phyloP scores from a whole-genome alignment of 2,329 filamentous ascomycete genomes.

The Calonectria henricotiae region DNA sequence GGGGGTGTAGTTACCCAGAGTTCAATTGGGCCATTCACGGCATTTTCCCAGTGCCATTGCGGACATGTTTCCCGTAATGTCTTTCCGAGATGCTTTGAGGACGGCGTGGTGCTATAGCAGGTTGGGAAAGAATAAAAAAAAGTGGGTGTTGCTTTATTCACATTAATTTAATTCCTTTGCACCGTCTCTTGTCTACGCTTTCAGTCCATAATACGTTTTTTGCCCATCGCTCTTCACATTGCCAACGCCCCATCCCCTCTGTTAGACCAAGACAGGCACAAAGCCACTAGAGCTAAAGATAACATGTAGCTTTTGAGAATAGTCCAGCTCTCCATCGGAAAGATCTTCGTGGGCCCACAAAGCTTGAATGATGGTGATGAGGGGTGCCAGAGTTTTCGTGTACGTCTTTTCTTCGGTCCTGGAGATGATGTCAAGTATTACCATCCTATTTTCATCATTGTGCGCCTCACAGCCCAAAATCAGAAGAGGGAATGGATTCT shows the following conservation, averaged over 20 bases:
- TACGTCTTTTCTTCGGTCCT: not conserved
- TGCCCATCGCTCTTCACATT: not conserved
- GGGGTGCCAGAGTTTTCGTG: not conserved
- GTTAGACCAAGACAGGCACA: conserved; percentile 15
- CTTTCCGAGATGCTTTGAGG: not conserved
- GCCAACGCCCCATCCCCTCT: not conserved
- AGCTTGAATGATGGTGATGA: conserved; percentile 14
- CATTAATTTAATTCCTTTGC: not conserved
- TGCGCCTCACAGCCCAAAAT: conserved; percentile 26
- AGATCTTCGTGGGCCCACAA: conserved; percentile 27
- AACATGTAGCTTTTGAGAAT: conserved; percentile 18
- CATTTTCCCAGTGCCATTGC: not conserved
- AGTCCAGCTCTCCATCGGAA: conserved; percentile 21
- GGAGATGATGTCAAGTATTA: conserved; percentile 14
- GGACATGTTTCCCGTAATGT: too few relatives aligned
- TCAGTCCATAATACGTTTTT: not conserved
- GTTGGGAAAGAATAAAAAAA: too few relatives aligned
- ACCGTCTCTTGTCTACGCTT: not conserved
- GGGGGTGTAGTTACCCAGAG: conserved; percentile 16
- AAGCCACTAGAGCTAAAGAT: conserved; percentile 21
- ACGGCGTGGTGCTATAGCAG: too few relatives aligned
- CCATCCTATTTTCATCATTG: conserved; percentile 9
- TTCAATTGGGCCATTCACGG: not conserved
- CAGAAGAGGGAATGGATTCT: conserved; percentile 23
- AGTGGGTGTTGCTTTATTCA: not conserved